These are phyloP conservation scores for Phytophthora cryptogea DNA, from an alignment of 352 stramenopile genomes.

Conservation along the genomic window DNA sequence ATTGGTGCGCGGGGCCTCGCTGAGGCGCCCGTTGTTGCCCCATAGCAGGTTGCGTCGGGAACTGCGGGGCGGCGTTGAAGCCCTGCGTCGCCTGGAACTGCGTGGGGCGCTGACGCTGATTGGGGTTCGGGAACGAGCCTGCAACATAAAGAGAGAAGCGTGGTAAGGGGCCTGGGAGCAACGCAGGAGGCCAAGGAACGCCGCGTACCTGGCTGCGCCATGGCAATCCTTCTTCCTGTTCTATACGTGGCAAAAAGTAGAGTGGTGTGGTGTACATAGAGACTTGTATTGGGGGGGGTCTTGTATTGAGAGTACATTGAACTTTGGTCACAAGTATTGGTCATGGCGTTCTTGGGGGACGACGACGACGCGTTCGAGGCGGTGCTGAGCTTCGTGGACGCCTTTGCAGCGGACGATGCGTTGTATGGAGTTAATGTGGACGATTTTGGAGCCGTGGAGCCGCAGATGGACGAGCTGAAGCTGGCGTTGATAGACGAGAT, in stretches of 20 bases:
- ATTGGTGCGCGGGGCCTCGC: conserved; percentile 49
- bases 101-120: conserved; percentile 49
- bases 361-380: conserved; percentile 33
- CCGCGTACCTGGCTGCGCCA: conserved; percentile 37
- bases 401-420: conserved; percentile 6
- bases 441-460: neutral
- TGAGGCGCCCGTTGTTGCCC: conserved; percentile 48
- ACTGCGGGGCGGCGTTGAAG: conserved; percentile 36
- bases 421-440: neutral
- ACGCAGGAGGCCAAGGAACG: neutral
- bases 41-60: conserved; percentile 39
- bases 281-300: neutral
- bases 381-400: conserved; percentile 37
- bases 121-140: conserved; percentile 69
- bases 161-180: neutral
- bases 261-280: conserved; percentile 16
- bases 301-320: neutral
- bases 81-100: conserved; percentile 29
- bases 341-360: conserved; percentile 28
- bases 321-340: neutral
- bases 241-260: conserved; percentile 21
- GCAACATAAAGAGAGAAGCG: conserved; percentile 5
- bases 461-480: conserved; percentile 6
- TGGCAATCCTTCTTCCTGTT: conserved; percentile 28
- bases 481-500: conserved; percentile 9